Evolutionary conservation across 352 stramenopile genomes (phyloP).

Genomic region (Aphanomyces euteiches): DNA sequence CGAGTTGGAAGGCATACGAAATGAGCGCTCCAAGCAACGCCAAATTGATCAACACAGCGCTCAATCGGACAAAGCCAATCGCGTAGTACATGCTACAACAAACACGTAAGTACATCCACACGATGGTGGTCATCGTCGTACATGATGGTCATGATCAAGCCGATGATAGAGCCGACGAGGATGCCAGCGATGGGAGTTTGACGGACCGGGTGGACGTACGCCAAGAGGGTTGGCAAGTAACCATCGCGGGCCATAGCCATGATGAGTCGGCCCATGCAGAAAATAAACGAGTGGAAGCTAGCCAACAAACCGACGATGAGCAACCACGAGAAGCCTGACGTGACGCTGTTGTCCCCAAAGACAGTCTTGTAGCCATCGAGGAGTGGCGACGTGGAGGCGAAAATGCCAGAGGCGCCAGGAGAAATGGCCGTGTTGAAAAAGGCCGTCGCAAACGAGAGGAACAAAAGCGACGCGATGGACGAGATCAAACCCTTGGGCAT

Average conservation of each 20-base stretch:
- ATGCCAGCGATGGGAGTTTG: slow-evolving; percentile 55
- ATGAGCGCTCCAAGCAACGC: slow-evolving; percentile 60
- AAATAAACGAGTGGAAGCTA: slow-evolving; percentile 77
- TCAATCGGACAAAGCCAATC: slow-evolving; percentile 55
- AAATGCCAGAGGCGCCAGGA: slow-evolving; percentile 46
- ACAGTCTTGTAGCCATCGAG: slow-evolving; percentile 60
- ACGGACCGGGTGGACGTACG: slow-evolving; percentile 41
- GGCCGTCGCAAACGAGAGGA: slow-evolving; percentile 55
- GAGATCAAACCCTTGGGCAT: slow-evolving; percentile 56
- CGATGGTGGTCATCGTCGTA: neutral
- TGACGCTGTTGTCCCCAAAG: slow-evolving; percentile 63
- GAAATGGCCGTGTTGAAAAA: slow-evolving; percentile 66
- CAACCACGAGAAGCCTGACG: slow-evolving; percentile 64
- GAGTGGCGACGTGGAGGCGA: slow-evolving; percentile 46
- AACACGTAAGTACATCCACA: neutral
- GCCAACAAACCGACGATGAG: slow-evolving; percentile 57
- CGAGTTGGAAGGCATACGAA: slow-evolving; percentile 58
- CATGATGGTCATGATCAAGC: slow-evolving; percentile 45
- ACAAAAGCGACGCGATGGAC: slow-evolving; percentile 49
- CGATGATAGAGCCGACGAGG: slow-evolving; percentile 45
- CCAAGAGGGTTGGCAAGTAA: slow-evolving; percentile 51
- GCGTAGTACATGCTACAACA: slow-evolving; percentile 45
- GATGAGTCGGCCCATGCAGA: slow-evolving; percentile 65
- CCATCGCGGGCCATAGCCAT: slow-evolving; percentile 65
- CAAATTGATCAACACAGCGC: slow-evolving; percentile 66